A percentile compares a stretch with the other conserved stretches of the same genome.
Conservation (phyloP, 768 basidiomycete genomes). For the Auricularia sp. region DNA sequence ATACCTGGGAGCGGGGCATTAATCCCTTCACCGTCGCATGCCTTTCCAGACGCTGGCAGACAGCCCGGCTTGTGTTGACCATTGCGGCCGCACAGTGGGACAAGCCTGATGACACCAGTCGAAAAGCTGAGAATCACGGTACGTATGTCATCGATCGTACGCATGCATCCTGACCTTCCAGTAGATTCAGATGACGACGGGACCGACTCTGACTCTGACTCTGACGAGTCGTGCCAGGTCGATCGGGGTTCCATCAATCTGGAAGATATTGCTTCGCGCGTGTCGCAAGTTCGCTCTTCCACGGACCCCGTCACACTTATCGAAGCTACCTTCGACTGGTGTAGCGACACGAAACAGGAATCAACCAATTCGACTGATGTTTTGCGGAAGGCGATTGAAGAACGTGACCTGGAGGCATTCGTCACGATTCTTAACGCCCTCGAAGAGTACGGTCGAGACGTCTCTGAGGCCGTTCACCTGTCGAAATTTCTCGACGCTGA, state of each 20-base stretch:
- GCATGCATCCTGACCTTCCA: not conserved
- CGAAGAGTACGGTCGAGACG: not conserved
- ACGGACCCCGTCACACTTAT: conserved; percentile 31
- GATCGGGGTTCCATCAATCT: conserved; percentile 33
- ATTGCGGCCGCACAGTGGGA: conserved; percentile 45
- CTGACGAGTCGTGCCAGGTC: conserved; percentile 28
- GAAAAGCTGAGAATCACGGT: not conserved
- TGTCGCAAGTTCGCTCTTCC: conserved; percentile 32
- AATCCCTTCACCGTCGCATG: conserved; percentile 29
- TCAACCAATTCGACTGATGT: conserved; percentile 10
- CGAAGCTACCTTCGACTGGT: conserved; percentile 2
- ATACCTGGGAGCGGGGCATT: conserved; percentile 33
- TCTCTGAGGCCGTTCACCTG: conserved; percentile 16
- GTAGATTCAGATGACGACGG: conserved; percentile 13
- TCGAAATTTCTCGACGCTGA: conserved; percentile 29
- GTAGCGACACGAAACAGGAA: not conserved
- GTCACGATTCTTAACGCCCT: conserved; percentile 33
- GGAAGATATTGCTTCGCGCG: conserved; percentile 41
- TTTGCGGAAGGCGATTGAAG: conserved; percentile 28
- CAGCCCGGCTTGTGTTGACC: conserved; percentile 47
- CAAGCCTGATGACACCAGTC: conserved; percentile 22
- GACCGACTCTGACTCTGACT: conserved; percentile 30
- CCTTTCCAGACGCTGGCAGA: conserved; percentile 40
- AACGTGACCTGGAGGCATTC: conserved; percentile 43
- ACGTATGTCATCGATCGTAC: not conserved